Percentiles rank a stretch among this genome's conserved stretches.
Evolutionary conservation across 2,329 filamentous ascomycete genomes (phyloP).

Genomic region (Gaeumannomyces sp.): DNA sequence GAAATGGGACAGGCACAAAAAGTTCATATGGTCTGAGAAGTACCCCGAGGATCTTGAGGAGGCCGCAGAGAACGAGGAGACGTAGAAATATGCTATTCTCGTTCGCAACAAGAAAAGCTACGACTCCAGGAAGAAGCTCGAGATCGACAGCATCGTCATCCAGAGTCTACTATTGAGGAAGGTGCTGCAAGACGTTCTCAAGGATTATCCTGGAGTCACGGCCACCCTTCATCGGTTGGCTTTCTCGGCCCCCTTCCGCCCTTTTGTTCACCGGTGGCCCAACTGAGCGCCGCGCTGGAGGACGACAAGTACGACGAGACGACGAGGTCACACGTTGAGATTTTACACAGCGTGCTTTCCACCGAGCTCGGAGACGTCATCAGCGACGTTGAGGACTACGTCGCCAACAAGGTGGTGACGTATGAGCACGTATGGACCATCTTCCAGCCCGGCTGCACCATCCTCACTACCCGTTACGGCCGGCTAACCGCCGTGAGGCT

Average conservation of each 20-base stretch:
- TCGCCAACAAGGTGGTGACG: slow-evolving; percentile 42
- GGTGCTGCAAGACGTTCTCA: slow-evolving; percentile 44
- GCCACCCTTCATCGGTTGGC: slow-evolving; percentile 49
- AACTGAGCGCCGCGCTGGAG: slow-evolving; percentile 32
- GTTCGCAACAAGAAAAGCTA: slow-evolving; percentile 46
- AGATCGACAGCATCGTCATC: slow-evolving; percentile 54
- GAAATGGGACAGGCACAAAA: slow-evolving; percentile 14
- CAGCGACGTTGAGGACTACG: slow-evolving; percentile 38
- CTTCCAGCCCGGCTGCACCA: slow-evolving; percentile 36
- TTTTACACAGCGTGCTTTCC: slow-evolving; percentile 38
- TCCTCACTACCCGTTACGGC: slow-evolving; percentile 32
- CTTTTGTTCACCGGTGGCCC: slow-evolving; percentile 58
- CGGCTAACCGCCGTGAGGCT: slow-evolving; percentile 30
- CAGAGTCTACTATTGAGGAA: slow-evolving; percentile 56
- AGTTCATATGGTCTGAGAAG: slow-evolving; percentile 43
- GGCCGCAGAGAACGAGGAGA: slow-evolving; percentile 51
- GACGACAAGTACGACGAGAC: slow-evolving; percentile 29
- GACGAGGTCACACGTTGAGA: slow-evolving; percentile 35
- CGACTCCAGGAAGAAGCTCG: slow-evolving; percentile 50
- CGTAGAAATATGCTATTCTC: slow-evolving; percentile 51
- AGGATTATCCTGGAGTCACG: slow-evolving; percentile 51
- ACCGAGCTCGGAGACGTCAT: slow-evolving; percentile 43
- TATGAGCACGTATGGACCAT: slow-evolving; percentile 44
- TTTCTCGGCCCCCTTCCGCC: slow-evolving; percentile 51
- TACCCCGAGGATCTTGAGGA: slow-evolving; percentile 44